Percentiles rank a stretch among this genome's conserved stretches.
Conservation (phyloP, 768 basidiomycete species). For the Royoungia palumana region DNA sequence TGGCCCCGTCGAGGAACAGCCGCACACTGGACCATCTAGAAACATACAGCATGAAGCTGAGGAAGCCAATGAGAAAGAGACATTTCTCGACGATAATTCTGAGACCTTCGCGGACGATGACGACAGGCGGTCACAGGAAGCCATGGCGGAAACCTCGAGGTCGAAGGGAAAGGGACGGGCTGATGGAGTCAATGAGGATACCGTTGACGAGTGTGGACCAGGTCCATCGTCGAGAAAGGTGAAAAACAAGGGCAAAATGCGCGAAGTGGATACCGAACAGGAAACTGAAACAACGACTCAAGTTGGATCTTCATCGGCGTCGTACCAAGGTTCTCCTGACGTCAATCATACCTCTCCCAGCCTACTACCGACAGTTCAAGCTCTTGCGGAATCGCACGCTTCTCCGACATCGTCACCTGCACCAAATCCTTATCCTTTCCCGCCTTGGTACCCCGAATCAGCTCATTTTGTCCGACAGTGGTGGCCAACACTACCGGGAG, state of each 20-base stretch:
- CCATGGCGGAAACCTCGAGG: slow-evolving; percentile 14
- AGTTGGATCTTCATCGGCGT: slow-evolving; percentile 7
- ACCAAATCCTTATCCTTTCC: slow-evolving; percentile 62
- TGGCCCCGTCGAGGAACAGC: not conserved
- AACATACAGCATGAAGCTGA: not conserved
- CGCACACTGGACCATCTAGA: slow-evolving; percentile 3
- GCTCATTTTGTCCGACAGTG: slow-evolving; percentile 79
- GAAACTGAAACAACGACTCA: slow-evolving; percentile 9
- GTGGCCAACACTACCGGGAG: slow-evolving; percentile 67
- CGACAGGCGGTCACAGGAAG: slow-evolving; percentile 21
- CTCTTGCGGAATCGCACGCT: not conserved
- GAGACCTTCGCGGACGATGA: slow-evolving; percentile 19
- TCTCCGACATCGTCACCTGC: slow-evolving; percentile 11
- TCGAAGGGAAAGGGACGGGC: slow-evolving; percentile 28
- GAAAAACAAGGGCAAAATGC: slow-evolving; percentile 23
- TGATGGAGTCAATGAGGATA: slow-evolving; percentile 8
- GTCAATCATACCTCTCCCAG: slow-evolving; percentile 8
- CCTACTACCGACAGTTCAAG: not conserved
- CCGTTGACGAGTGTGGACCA: slow-evolving; percentile 8
- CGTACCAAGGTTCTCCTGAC: slow-evolving; percentile 8
- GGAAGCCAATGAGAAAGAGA: not conserved
- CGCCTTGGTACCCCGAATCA: slow-evolving; percentile 68
- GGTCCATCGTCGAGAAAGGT: slow-evolving; percentile 8
- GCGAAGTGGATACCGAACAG: slow-evolving; percentile 12
- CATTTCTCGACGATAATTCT: slow-evolving; percentile 1